phyloP scores from a whole-genome alignment of 768 basidiomycete species.

The Rhizopogon rudus region DNA sequence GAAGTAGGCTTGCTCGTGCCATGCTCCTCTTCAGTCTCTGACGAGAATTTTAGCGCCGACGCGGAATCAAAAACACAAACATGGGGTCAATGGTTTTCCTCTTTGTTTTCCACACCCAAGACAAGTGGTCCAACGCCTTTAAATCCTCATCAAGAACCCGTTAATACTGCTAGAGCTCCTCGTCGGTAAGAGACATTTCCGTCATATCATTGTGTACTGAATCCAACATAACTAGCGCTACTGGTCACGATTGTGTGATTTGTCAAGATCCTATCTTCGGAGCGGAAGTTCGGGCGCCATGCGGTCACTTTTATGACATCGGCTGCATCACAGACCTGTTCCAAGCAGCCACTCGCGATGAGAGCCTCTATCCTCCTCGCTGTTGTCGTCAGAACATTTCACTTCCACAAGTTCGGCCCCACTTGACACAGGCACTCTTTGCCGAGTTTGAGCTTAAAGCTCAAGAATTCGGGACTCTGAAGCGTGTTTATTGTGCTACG shows the following conservation, averaged over 20 bases:
- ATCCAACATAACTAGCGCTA: conserved; percentile 3
- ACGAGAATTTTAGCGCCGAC: not conserved
- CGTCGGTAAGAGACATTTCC: conserved; percentile 8
- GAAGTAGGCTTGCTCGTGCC: not conserved
- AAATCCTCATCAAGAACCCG: not conserved
- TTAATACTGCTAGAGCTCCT: not conserved
- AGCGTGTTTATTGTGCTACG: conserved; percentile 34
- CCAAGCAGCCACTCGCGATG: conserved; percentile 30
- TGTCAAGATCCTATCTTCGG: conserved; percentile 29
- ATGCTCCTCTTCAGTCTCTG: not conserved
- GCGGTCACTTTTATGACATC: conserved; percentile 31
- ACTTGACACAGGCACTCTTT: conserved; percentile 19
- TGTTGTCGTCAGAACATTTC: conserved; percentile 32
- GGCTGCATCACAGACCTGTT: conserved; percentile 30
- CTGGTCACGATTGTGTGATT: conserved; percentile 29
- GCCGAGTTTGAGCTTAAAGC: conserved; percentile 20
- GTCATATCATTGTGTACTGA: not conserved
- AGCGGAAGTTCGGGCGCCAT: conserved; percentile 24
- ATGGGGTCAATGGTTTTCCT: conserved; percentile 14
- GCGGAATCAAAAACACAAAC: no score
- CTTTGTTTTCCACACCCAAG: conserved; percentile 3
- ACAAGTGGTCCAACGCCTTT: not conserved
- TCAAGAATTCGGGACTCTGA: conserved; percentile 26
- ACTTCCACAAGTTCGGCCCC: conserved; percentile 15
- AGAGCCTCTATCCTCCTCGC: conserved; percentile 36